Evolutionary conservation across 805 yeast genomes (phyloP).

Genomic region (Candida alai): DNA sequence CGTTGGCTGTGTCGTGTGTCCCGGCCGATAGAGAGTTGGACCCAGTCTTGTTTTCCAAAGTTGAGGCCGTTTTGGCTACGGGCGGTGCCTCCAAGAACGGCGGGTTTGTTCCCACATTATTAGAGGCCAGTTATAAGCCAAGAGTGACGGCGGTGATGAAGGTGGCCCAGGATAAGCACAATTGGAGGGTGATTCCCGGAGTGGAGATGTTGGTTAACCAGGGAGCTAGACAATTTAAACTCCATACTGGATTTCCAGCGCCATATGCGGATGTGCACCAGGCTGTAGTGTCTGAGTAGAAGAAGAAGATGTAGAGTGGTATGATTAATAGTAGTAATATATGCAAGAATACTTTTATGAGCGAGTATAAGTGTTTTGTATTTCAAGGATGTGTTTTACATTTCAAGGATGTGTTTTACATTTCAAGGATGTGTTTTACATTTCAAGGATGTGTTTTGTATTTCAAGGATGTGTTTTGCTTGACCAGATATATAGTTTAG

Average conservation of each 20-base stretch:
- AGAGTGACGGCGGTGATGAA: constrained; percentile 81
- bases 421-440: too few relatives aligned
- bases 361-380: too few relatives aligned
- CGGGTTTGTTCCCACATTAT: constrained; percentile 50
- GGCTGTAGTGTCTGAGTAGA: constrained; percentile 46
- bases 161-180: constrained; percentile 55
- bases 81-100: constrained; percentile 27
- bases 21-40: constrained; percentile 80
- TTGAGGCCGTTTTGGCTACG: constrained; percentile 46
- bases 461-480: too few relatives aligned
- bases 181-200: constrained; percentile 88
- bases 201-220: constrained; percentile 89
- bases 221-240: constrained; percentile 81
- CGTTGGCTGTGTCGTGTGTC: constrained; percentile 71
- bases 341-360: too few relatives aligned
- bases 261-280: constrained; percentile 59
- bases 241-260: constrained; percentile 67
- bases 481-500: too few relatives aligned
- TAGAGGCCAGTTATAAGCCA: constrained; percentile 97
- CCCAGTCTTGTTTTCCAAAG: constrained; percentile 39
- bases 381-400: too few relatives aligned
- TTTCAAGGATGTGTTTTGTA: too few relatives aligned
- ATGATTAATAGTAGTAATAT: too few relatives aligned
- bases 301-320: not conserved
- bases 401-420: too few relatives aligned